Conservation (phyloP, 805 yeast genomes). For the Suhomyces pyralidae region DNA sequence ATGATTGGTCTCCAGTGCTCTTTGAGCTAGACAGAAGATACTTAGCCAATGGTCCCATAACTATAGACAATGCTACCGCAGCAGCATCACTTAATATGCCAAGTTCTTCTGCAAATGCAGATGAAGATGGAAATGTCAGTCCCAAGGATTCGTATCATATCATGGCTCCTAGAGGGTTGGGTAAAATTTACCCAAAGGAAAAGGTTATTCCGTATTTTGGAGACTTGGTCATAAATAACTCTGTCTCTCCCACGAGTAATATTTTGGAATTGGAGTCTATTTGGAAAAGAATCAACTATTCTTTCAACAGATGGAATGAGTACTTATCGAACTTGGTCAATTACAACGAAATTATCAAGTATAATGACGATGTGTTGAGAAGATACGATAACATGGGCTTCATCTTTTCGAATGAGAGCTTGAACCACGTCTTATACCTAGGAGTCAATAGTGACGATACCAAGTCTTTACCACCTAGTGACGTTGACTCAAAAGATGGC, state of each 20-base stretch:
- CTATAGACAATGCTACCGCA: constrained; percentile 1
- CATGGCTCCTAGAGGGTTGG: constrained; percentile 85
- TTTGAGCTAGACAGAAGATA: constrained; percentile 82
- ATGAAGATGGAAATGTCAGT: constrained; percentile 28
- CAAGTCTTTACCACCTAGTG: constrained; percentile 18
- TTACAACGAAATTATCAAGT: constrained; percentile 36
- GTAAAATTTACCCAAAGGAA: constrained; percentile 68
- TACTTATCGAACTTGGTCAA: constrained; percentile 53
- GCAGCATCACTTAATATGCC: constrained; percentile 10
- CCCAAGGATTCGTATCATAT: constrained; percentile 57
- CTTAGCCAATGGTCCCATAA: constrained; percentile 37
- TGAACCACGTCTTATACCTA: constrained; percentile 40
- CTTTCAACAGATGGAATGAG: constrained; percentile 81
- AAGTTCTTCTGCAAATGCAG: constrained; percentile 3
- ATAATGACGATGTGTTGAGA: constrained; percentile 39
- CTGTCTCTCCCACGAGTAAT: constrained; percentile 18
- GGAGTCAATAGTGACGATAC: constrained; percentile 36
- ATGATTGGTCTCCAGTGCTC: constrained; percentile 91
- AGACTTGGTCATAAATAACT: constrained; percentile 61
- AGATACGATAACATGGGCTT: constrained; percentile 42
- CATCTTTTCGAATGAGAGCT: constrained; percentile 42
- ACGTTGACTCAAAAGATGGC: constrained; percentile 5
- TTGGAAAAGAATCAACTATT: constrained; percentile 64
- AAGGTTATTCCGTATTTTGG: constrained; percentile 89
- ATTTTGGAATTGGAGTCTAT: constrained; percentile 60